These are phyloP conservation scores for Wallemia ichthyophaga DNA, from an alignment of 1,284 basidiomycete species.

Conservation along the genomic window DNA sequence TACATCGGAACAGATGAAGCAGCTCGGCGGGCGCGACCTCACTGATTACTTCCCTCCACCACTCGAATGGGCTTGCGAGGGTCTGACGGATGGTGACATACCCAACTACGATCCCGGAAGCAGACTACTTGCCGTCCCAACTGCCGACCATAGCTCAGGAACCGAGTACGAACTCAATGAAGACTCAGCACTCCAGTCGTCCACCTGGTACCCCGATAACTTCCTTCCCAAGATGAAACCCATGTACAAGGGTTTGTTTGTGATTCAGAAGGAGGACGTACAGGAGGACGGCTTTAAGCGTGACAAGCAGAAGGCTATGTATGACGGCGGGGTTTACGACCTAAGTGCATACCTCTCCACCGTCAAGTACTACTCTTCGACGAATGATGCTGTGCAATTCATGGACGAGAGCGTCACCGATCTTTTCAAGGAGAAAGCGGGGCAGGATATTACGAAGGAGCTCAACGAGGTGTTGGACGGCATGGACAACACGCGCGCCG, in stretches of 20 bases:
- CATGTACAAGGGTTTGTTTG: neutral
- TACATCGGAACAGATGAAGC: neutral
- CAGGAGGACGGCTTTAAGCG: conserved; percentile 15
- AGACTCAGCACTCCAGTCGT: conserved; percentile 65
- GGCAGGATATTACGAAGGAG: conserved; percentile 53
- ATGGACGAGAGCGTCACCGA: conserved; percentile 43
- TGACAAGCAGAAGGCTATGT: conserved; percentile 44
- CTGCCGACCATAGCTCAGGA: conserved; percentile 88
- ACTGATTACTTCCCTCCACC: neutral
- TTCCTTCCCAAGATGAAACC: conserved; percentile 35
- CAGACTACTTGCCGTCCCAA: conserved; percentile 46
- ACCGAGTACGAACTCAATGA: conserved; percentile 59
- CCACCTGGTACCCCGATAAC: conserved; percentile 48
- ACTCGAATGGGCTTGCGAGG: neutral
- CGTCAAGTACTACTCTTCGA: conserved; percentile 21
- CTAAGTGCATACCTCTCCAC: conserved; percentile 41
- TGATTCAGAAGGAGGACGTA: neutral
- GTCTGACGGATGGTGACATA: neutral
- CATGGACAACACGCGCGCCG: conserved; percentile 33
- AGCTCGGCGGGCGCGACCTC: neutral
- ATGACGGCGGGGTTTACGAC: conserved; percentile 64
- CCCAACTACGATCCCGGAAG: conserved; percentile 5
- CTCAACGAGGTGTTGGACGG: conserved; percentile 27
- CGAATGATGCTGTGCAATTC: conserved; percentile 38
- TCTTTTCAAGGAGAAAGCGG: conserved; percentile 54